These are phyloP conservation scores for Lotus japonicus DNA, from an alignment of 306 rosid genomes.

Conservation along the genomic window DNA sequence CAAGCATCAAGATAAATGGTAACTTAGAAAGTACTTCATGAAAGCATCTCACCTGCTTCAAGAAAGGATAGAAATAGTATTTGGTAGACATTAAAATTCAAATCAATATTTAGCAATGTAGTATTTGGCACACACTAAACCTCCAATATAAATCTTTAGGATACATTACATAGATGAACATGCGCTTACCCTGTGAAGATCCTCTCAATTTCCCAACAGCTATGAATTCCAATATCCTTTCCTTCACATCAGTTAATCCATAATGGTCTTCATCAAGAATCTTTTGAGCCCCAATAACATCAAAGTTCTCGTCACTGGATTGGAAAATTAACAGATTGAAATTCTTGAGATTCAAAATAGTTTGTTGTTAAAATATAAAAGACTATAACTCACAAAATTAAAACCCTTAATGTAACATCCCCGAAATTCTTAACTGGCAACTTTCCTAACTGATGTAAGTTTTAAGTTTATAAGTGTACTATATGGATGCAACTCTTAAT, in stretches of 20 bases:
- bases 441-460: too few relatives aligned
- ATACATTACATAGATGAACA: neutral
- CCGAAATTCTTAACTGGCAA: too few relatives aligned
- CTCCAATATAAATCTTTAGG: neutral
- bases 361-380: neutral
- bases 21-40: conserved; percentile 13
- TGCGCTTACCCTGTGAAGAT: conserved; percentile 73
- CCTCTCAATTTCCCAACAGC: conserved; percentile 99
- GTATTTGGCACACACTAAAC: conserved; percentile 2
- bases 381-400: neutral
- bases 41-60: neutral
- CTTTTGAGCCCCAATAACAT: conserved; percentile 78
- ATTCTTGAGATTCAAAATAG: neutral
- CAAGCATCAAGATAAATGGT: conserved; percentile 8
- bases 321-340: conserved; percentile 22
- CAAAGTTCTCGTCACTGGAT: conserved; percentile 91
- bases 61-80: neutral
- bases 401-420: neutral
- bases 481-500: too few relatives aligned
- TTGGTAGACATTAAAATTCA: conserved; percentile 13
- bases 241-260: conserved; percentile 93
- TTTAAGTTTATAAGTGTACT: too few relatives aligned
- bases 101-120: neutral
- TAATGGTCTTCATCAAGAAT: conserved; percentile 99
- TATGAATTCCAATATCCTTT: conserved; percentile 92